Percentiles rank a stretch among this genome's conserved stretches.
Evolutionary conservation across 768 basidiomycete genomes (phyloP).

Genomic region (Mycena vulgaris): DNA sequence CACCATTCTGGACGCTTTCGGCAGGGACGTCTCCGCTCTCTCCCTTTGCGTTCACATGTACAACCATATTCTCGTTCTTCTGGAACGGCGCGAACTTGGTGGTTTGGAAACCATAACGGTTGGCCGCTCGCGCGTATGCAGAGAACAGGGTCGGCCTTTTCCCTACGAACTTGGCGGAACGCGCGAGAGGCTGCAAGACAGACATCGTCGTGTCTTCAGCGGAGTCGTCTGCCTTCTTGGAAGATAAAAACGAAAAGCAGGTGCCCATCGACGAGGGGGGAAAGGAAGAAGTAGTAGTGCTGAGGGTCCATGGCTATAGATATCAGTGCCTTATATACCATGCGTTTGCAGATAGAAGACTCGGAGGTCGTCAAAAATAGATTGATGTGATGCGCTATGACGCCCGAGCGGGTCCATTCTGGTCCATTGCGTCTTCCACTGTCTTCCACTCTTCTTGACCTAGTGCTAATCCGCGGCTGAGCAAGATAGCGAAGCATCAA

Average conservation of each 20-base stretch:
- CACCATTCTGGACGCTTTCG: slow-evolving; percentile 43
- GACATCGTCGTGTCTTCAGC: slow-evolving; percentile 28
- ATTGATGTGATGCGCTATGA: slow-evolving; percentile 15
- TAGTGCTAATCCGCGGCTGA: not conserved
- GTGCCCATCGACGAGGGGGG: slow-evolving; percentile 23
- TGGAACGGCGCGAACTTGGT: slow-evolving; percentile 38
- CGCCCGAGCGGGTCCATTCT: not conserved
- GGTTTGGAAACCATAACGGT: slow-evolving; percentile 36
- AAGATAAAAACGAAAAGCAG: slow-evolving; percentile 28
- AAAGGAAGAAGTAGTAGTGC: slow-evolving; percentile 29
- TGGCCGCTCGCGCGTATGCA: slow-evolving; percentile 38
- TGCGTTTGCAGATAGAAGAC: slow-evolving; percentile 24
- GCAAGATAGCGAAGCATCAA: slow-evolving; percentile 19
- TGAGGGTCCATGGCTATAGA: slow-evolving; percentile 11
- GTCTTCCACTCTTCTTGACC: not conserved
- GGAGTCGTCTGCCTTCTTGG: not conserved
- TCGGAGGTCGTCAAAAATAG: slow-evolving; percentile 16
- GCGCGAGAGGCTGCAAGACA: slow-evolving; percentile 35
- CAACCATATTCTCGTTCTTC: slow-evolving; percentile 37
- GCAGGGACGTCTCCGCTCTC: slow-evolving; percentile 46
- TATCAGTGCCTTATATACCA: slow-evolving; percentile 23
- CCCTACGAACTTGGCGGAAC: slow-evolving; percentile 26
- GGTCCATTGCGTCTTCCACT: too few relatives aligned
- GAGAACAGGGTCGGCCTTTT: slow-evolving; percentile 31
- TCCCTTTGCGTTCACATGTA: slow-evolving; percentile 34